Conservation (phyloP, 106 monocot species). For the Narthecium ossifragum region DNA sequence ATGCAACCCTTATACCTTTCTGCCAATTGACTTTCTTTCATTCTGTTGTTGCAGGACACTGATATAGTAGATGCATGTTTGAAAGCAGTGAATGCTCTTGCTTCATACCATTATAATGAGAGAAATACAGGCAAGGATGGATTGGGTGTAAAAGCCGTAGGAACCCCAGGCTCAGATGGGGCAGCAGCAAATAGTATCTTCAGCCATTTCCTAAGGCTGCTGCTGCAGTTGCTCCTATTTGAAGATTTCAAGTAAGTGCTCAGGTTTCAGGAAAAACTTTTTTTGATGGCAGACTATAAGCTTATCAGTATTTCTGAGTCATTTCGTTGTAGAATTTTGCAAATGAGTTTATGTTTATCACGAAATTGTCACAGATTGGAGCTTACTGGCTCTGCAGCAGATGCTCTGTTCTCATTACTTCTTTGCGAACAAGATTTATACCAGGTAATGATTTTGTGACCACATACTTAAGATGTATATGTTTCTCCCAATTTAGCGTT, state of each 20-base stretch:
- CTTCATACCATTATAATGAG: conserved; percentile 77
- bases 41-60: conserved; percentile 51
- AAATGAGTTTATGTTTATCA: background rate
- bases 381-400: conserved; percentile 73
- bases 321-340: background rate
- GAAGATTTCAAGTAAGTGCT: conserved; percentile 81
- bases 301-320: background rate
- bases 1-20: background rate
- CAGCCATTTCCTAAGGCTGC: conserved; percentile 62
- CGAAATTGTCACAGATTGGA: conserved; percentile 51
- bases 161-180: conserved; percentile 34
- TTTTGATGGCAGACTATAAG: background rate
- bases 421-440: conserved; percentile 84
- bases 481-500: background rate
- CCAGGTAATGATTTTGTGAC: conserved; percentile 42
- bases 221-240: conserved; percentile 65
- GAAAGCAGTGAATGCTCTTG: conserved; percentile 83
- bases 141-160: conserved; percentile 31
- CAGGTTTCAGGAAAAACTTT: no score
- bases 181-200: conserved; percentile 45
- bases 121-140: conserved; percentile 47
- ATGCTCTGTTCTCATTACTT: conserved; percentile 84
- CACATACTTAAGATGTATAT: background rate
- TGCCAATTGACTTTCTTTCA: background rate
- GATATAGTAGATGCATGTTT: conserved; percentile 89